A percentile compares a stretch with the other conserved stretches of the same genome.
phyloP scores from a whole-genome alignment of 2,329 filamentous ascomycete genomes.

The Colletotrichum noveboracense region DNA sequence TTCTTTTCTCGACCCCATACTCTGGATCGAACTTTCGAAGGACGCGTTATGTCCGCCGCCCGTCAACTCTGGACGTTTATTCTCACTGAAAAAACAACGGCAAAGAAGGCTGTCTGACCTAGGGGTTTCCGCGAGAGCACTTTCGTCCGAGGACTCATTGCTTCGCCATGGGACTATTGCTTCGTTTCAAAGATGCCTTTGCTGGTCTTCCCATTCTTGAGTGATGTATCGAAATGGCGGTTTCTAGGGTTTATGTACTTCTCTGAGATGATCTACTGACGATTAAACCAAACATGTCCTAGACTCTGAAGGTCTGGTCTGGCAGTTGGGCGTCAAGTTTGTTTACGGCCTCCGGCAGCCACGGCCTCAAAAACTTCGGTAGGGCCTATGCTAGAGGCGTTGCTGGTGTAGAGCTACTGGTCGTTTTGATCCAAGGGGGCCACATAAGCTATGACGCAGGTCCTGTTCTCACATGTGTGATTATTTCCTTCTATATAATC shows the following conservation, averaged over 20 bases:
- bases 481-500: too few species aligned
- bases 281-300: fast-evolving
- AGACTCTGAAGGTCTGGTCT: fast-evolving
- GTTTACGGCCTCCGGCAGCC: neutral
- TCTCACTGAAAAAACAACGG: too few species aligned
- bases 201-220: neutral
- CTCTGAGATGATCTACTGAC: too few species aligned
- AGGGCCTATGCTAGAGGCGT: fast-evolving
- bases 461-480: too few species aligned
- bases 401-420: too few species aligned
- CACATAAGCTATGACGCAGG: too few species aligned
- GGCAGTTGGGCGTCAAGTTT: neutral
- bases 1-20: too few species aligned
- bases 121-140: too few species aligned
- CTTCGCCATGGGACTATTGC: neutral
- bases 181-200: neutral
- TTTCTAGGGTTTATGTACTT: fast-evolving
- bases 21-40: too few species aligned
- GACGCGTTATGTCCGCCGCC: too few species aligned
- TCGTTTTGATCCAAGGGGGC: too few species aligned
- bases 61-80: neutral
- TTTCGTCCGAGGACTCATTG: neutral
- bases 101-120: neutral
- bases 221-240: fast-evolving
- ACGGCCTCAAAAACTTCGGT: neutral